Base-by-base conservation (phyloP, 78 protist species). In the Mastigamoeba balamuthi region DNA sequence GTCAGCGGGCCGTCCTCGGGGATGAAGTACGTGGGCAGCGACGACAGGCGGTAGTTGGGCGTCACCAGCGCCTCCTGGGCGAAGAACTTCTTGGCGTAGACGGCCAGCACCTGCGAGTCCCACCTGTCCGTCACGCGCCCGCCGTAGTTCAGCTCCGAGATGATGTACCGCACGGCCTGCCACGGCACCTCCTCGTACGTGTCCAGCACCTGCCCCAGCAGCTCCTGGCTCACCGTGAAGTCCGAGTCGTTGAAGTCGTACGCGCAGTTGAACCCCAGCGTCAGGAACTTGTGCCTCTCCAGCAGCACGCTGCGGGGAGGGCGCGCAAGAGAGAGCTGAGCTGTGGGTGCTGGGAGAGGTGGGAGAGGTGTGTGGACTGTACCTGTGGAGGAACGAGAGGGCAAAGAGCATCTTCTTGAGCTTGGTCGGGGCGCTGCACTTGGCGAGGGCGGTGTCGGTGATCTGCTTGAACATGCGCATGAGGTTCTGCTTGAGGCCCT, bases 71-170 rank as follows among this genome's bases (percentile, higher is more conserved):
- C 80, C 28, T 44, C 76, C 1, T 66, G 75, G 65, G 43, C 4
- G 84, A 85, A 86, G 72, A 42, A 75, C 39, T 76, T 48, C 30
- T 77, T 72, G 52, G 92, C 85, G 80, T 90, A 92, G 37, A 82
- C 82, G 64, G 28, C 40, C 30, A 95, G 36, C 30, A 88, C 44
- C 25, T 93, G 68, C 0, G 95, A 83, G 69, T 95, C 98, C 83
- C 74, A 74, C 66, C 71, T 86, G 65, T 95, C 95, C 17, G 98
- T 95, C 67, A 95, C 95, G 8, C 95, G 86, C 6, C 96, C 96
- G 6, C 98, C 98, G 80, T 95, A 95, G 72, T 74, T 77, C 52
- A 82, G 81, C 44, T 92, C 95, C 9, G 91, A 93, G 40, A 91
- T 87, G 40, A 95, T 85, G 66, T 88, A 90, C 41, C 72, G 38